Base-by-base conservation (phyloP, 176 grass and related monocot genomes). In the Triticum turgidum region DNA sequence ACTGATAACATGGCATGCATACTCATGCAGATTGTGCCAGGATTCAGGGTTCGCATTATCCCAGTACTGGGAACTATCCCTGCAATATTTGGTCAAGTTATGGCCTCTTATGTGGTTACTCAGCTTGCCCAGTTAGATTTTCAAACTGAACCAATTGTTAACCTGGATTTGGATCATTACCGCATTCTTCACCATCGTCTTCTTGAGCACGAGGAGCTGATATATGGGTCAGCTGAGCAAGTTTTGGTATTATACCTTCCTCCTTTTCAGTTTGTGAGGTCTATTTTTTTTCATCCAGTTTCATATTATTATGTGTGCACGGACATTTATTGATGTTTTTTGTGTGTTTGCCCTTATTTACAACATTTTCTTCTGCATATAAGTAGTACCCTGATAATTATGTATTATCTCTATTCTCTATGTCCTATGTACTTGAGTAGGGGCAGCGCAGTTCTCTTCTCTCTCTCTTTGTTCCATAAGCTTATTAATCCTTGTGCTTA, bases 151-250 rank as follows among this genome's bases (percentile, higher is more conserved):
- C 97, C 94, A 63, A 83, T 96, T 69, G 90, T 96, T 80, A 98
- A 94, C 87, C 81, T 98, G 73, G 97, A 98, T 98, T 86, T 94
- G 87, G 94, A 98, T 88, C 97, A 98, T 85, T 98, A 96, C 88
- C 85, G 77, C 29, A 86, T 91, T 84, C 92, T 98, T 85, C 94
- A 98, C 89, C 90, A 98, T 35, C 94, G 92, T 63, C 88, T 98
- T 80, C 83, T 98, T 82, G 97, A 96, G 90, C 94, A 98, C 61
- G 97, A 98, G 87, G 97, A 98, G 73, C 78, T 91, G 63, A 71
- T 83, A 45, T 93, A 94, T 92, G 97, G 94, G 22, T 92, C 94
- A 73, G 65, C 94, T 6, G 83, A 80, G 58, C 74, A 98, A 89
- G 97, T 98, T 86, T 54, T 96, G 97, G 97, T 96, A 96, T 39